Evolutionary conservation across 768 basidiomycete species (phyloP).

Genomic region (Podaxis sp.): DNA sequence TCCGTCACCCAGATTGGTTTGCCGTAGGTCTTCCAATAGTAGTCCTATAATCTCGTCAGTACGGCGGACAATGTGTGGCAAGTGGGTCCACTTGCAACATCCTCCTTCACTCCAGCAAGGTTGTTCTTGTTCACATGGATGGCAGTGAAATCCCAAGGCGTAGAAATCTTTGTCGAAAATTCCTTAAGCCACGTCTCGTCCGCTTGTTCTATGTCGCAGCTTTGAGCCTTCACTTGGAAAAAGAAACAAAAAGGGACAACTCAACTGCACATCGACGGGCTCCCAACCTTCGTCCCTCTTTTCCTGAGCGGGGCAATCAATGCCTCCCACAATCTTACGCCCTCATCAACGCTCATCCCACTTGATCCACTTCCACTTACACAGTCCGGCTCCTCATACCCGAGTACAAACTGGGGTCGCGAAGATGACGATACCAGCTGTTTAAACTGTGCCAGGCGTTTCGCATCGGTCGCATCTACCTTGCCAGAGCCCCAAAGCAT

Average conservation of each 20-base stretch:
- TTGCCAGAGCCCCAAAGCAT: constrained; percentile 50
- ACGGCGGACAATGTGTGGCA: not conserved
- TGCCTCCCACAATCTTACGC: constrained; percentile 38
- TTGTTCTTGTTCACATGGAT: constrained; percentile 50
- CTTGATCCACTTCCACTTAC: constrained; percentile 43
- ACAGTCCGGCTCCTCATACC: constrained; percentile 50
- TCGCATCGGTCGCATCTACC: constrained; percentile 37
- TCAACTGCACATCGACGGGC: constrained; percentile 50
- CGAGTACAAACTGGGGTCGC: constrained; percentile 40
- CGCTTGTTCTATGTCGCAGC: constrained; percentile 36
- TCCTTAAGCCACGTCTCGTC: constrained; percentile 47
- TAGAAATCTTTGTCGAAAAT: constrained; percentile 37
- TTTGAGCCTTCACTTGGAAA: not conserved
- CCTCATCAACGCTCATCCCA: constrained; percentile 42
- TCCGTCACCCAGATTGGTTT: constrained; percentile 52
- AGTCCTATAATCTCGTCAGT: constrained; percentile 28
- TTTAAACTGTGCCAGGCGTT: constrained; percentile 37
- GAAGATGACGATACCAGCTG: constrained; percentile 22
- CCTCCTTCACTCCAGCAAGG: constrained; percentile 42
- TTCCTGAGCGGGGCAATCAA: constrained; percentile 40
- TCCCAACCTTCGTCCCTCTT: constrained; percentile 42
- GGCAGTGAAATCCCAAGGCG: constrained; percentile 46
- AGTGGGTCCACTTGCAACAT: constrained; percentile 31
- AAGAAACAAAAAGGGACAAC: constrained; percentile 19
- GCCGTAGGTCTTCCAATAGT: constrained; percentile 39